Base-by-base conservation (phyloP, 331 rosid species). In the Saraca asoca region DNA sequence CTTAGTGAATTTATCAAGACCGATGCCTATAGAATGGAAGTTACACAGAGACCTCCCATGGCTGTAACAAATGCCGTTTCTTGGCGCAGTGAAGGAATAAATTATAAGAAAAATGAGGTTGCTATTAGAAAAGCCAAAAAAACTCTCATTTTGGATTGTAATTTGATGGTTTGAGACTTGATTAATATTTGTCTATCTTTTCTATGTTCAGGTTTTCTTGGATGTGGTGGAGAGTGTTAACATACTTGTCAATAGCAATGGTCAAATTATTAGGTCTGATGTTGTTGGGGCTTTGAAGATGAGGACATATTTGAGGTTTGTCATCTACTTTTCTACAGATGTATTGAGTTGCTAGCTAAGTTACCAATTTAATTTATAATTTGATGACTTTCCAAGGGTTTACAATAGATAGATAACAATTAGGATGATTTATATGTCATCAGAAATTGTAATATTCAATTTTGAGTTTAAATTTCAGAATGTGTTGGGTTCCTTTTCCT, bases 201-300 rank as follows among this genome's bases (percentile, higher is more conserved):
- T 11, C 19, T 51, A 31, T 73, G 53, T 59, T 54, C 81, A 94
- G 97, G 99, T 94, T 68, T 94, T 94, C 85, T 80, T 94, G 90
- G 99, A 94, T 88, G 99, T 94, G 82, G 99, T 94, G 77, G 99
- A 94, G 89, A 94, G 95, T 69, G 99, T 94, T 73, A 94, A 94
- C 80, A 94, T 90, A 69, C 96, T 94, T 52, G 99, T 94, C 74
- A 94, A 90, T 85, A 94, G 95, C 86, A 94, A 90, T 65, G 99
- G 99, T 35, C 97, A 94, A 80, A 90, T 90, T 82, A 83, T 94
- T 75, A 86, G 97, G 79, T 94, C 99, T 44, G 99, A 94, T 52
- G 97, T 94, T 65, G 97, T 94, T 74, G 99, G 99, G 24, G 99
- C 97, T 7, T 63, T 94, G 88, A 94, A 90, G 85, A 94, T 94